Conservation (phyloP, 768 basidiomycete genomes). For the Fistulinella prunicolor region DNA sequence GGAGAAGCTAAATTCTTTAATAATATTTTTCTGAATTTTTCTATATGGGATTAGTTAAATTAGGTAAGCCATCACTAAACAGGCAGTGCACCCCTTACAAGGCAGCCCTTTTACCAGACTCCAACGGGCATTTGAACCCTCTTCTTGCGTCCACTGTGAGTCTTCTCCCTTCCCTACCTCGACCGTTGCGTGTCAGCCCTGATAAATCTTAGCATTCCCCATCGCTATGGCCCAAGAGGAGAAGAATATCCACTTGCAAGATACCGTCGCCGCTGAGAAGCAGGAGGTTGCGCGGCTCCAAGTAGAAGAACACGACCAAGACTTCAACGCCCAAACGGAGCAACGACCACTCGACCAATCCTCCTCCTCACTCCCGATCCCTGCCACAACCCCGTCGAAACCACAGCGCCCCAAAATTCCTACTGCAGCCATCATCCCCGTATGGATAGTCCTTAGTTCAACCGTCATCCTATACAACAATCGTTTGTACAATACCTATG, state of each 20-base stretch:
- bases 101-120: background rate
- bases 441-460: slow-evolving; percentile 91
- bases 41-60: too few relatives aligned
- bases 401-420: slow-evolving; percentile 53
- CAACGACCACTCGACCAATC: slow-evolving; percentile 2
- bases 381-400: slow-evolving; percentile 45
- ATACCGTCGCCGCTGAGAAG: slow-evolving; percentile 16
- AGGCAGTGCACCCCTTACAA: too few relatives aligned
- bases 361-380: slow-evolving; percentile 49
- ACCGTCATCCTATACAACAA: slow-evolving; percentile 97
- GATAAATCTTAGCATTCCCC: too few relatives aligned
- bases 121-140: background rate
- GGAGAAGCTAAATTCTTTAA: too few relatives aligned
- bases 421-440: slow-evolving; percentile 72
- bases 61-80: too few relatives aligned
- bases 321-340: background rate
- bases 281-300: slow-evolving; percentile 17
- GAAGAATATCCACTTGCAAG: slow-evolving; percentile 14
- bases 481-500: slow-evolving; percentile 75
- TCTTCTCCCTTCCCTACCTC: background rate
- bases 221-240: slow-evolving; percentile 25
- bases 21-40: too few relatives aligned
- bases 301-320: slow-evolving; percentile 18
- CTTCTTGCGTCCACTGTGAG: slow-evolving; percentile 9
- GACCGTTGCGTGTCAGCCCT: background rate